These are phyloP conservation scores for Chrysopogon serrulatus DNA, from an alignment of 176 grass and related monocot genomes.

Conservation along the genomic window DNA sequence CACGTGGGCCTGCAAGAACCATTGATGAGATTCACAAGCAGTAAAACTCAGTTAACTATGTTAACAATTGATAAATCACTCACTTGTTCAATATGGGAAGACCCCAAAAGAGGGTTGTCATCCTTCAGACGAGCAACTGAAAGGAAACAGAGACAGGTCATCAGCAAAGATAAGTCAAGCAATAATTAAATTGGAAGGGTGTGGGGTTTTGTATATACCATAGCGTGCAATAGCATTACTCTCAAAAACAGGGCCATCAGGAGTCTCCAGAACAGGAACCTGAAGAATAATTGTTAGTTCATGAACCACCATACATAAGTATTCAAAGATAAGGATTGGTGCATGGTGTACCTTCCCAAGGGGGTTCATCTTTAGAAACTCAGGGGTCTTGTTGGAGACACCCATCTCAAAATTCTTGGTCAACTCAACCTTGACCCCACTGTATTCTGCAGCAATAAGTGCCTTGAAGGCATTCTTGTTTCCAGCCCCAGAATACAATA, in stretches of 20 bases:
- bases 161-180: background rate
- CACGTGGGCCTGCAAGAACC: constrained; percentile 50
- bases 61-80: constrained; percentile 21
- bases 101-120: constrained; percentile 55
- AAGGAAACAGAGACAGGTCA: background rate
- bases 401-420: constrained; percentile 90
- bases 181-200: background rate
- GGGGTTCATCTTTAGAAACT: constrained; percentile 97
- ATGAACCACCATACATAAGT: background rate
- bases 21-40: background rate
- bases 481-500: constrained; percentile 42
- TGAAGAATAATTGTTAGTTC: constrained; percentile 17
- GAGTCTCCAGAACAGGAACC: constrained; percentile 93
- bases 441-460: constrained; percentile 88
- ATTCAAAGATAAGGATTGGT: background rate
- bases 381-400: constrained; percentile 89
- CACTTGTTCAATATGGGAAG: constrained; percentile 80
- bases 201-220: constrained; percentile 28
- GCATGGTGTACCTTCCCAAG: constrained; percentile 65
- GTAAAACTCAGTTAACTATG: background rate
- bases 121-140: constrained; percentile 77
- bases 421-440: constrained; percentile 70
- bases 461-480: constrained; percentile 95
- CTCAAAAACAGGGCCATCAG: constrained; percentile 90
- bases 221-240: constrained; percentile 95